Evolutionary conservation across 306 rosid species (phyloP), one percentile per base, ranked within the genome.

Genomic region (Cicer arietinum): DNA sequence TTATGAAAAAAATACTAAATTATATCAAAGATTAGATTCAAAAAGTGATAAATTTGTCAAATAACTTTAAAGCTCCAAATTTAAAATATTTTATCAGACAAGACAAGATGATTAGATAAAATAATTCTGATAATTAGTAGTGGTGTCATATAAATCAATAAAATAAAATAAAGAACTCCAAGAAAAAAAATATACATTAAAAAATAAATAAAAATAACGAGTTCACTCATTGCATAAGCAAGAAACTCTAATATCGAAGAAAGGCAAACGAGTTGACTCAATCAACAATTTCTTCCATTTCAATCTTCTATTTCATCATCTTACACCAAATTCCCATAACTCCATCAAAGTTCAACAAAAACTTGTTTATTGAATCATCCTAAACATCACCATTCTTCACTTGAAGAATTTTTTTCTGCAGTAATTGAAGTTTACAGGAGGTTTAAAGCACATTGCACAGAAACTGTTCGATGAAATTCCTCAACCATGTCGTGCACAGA

Each of bases 221-320:
- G 78, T 70, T 75, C 54, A 74, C 83, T 69, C 83, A 68, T 11
- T 10, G 16, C 69, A 41, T 22, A 50, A 16, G 69, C 35, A 41
- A 57, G 58, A 43, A 46, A 41, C 17, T 69, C 56, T 69, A 42
- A 46, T 10, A 37, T 8, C 22, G 30, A 64, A 44, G 4, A 57
- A 76, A 52, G 20, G 46, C 10, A 3, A 79, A 44, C 79, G 77
- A 80, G 77, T 72, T 42, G 71, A 80, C 84, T 80, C 87, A 47
- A 37, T 71, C 59, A 68, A 45, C 1, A 50, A 67, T 14, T 54
- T 56, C 65, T 80, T 39, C 69, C 77, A 52, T 43, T 51, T 30
- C 67, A 35, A 45, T 67, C 57, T 25, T 37, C 79, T 39, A 13
- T 18, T 52, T 37, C 62, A 43, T 25, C 63, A 6, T 10, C 75